Percentiles rank a stretch among this genome's conserved stretches.
These are phyloP conservation scores for Aspergillus floridensis DNA, from an alignment of 2,329 filamentous ascomycete species.

Conservation along the genomic window DNA sequence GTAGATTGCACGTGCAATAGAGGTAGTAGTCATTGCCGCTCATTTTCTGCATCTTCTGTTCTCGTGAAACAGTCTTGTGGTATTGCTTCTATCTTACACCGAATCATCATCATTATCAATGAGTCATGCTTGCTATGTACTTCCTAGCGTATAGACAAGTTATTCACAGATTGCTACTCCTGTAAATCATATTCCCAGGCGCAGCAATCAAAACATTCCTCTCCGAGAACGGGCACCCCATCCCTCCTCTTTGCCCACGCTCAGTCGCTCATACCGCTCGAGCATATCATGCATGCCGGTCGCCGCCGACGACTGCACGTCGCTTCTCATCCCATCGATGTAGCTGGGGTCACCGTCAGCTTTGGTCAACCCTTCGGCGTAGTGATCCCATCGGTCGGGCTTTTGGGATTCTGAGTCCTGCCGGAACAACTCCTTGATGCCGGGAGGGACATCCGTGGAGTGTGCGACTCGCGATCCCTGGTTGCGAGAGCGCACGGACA, in stretches of 20 bases:
- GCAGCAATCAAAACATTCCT: neutral
- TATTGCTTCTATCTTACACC: neutral
- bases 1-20: too few relatives aligned
- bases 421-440: constrained; percentile 18
- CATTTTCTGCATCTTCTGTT: neutral
- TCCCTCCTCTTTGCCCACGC: constrained; percentile 18
- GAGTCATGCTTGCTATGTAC: neutral
- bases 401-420: constrained; percentile 1
- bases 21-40: too few relatives aligned
- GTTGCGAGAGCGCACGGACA: constrained; percentile 21
- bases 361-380: constrained; percentile 15
- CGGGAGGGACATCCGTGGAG: constrained; percentile 13
- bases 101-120: neutral
- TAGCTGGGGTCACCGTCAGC: constrained; percentile 10
- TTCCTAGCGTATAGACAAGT: neutral
- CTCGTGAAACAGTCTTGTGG: neutral
- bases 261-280: constrained; percentile 23
- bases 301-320: constrained; percentile 6
- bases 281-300: constrained; percentile 23
- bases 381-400: constrained; percentile 10
- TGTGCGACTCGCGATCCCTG: constrained; percentile 13
- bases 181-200: too few relatives aligned
- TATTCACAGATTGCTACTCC: too few relatives aligned
- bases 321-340: neutral
- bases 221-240: neutral